Percentiles rank a stretch among this genome's conserved stretches.
Conservation (phyloP, 1,284 basidiomycete species). For the Anthracocystis setariae region DNA sequence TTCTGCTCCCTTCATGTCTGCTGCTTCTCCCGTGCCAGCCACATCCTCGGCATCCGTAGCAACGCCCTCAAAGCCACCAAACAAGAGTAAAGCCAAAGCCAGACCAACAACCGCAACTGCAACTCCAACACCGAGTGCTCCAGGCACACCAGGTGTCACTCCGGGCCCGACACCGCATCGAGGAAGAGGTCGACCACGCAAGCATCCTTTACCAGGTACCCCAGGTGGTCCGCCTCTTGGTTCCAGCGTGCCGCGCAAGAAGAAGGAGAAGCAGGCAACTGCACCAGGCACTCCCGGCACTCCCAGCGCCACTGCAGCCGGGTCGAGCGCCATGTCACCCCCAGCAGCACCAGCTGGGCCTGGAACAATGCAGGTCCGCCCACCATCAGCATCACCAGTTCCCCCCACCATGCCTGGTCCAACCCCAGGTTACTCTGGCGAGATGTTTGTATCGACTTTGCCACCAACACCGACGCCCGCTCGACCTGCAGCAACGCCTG, state of each 20-base stretch:
- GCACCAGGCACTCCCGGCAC: slow-evolving; percentile 12
- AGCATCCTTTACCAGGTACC: slow-evolving; percentile 44
- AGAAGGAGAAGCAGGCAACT: slow-evolving; percentile 36
- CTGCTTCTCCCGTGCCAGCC: slow-evolving; percentile 11
- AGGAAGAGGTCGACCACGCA: slow-evolving; percentile 47
- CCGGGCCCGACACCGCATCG: slow-evolving; percentile 38
- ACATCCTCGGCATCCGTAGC: slow-evolving; percentile 29
- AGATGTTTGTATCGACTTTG: slow-evolving; percentile 32
- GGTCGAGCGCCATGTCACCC: slow-evolving; percentile 4
- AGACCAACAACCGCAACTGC: slow-evolving; percentile 7
- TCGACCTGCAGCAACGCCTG: slow-evolving; percentile 19
- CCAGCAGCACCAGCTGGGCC: slow-evolving; percentile 3
- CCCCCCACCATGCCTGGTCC: slow-evolving; percentile 39
- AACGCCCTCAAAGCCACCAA: slow-evolving; percentile 21
- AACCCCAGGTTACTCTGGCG: slow-evolving; percentile 35
- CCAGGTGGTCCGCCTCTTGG: slow-evolving; percentile 35
- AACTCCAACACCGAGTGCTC: slow-evolving; percentile 15
- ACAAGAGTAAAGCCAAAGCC: slow-evolving; percentile 32
- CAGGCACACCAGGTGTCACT: slow-evolving; percentile 30
- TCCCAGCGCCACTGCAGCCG: slow-evolving; percentile 3
- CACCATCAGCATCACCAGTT: slow-evolving; percentile 19
- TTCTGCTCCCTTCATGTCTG: slow-evolving; percentile 13
- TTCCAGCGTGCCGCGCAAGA: slow-evolving; percentile 29
- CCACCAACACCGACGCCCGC: slow-evolving; percentile 22
- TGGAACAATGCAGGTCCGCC: slow-evolving; percentile 9